Conservation (phyloP, 306 rosid species). For the Senna tora region DNA sequence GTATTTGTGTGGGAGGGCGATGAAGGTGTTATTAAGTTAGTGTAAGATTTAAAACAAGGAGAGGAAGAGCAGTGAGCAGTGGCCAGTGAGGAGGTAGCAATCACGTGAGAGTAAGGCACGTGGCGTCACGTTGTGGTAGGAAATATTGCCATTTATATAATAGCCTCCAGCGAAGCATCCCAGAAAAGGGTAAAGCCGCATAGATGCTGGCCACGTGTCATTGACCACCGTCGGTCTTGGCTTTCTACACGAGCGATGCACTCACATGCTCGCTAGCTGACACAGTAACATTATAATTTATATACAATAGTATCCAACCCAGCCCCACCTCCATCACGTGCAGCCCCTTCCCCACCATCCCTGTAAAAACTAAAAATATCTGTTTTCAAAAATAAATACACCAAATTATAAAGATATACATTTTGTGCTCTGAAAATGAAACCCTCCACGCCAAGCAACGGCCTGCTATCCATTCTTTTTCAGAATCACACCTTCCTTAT, state of each 20-base stretch:
- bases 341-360: constrained; percentile 40
- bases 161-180: constrained; percentile 31
- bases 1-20: too few species aligned
- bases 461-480: constrained; percentile 38
- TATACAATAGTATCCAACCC: constrained; percentile 15
- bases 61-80: background rate
- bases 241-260: constrained; percentile 59
- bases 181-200: constrained; percentile 31
- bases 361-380: too few species aligned
- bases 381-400: too few species aligned
- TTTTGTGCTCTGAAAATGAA: constrained; percentile 19
- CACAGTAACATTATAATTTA: constrained; percentile 35
- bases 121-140: constrained; percentile 52
- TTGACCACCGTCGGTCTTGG: constrained; percentile 71
- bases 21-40: too few species aligned
- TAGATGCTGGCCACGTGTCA: constrained; percentile 55
- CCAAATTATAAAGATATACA: background rate
- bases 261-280: constrained; percentile 77
- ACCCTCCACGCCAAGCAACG: constrained; percentile 53
- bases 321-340: constrained; percentile 57
- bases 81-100: constrained; percentile 12
- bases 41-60: too few species aligned
- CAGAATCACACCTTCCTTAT: constrained; percentile 41
- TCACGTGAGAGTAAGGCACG: constrained; percentile 66
- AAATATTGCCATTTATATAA: background rate